Conservation (phyloP, 805 yeast species). For the Candida oleophila region DNA sequence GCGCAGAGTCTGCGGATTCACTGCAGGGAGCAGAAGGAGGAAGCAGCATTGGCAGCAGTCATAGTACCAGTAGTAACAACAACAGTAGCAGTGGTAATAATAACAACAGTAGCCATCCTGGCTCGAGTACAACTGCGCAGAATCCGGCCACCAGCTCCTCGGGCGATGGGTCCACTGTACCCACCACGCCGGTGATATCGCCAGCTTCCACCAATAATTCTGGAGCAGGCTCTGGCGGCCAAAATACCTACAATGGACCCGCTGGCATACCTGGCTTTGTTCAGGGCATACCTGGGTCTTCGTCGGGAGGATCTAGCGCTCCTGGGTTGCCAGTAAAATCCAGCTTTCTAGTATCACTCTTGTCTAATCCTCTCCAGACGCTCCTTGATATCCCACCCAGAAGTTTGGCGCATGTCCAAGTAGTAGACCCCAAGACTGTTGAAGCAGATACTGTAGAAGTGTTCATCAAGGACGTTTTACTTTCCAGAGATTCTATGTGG, state of each 20-base stretch:
- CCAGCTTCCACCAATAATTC: not conserved
- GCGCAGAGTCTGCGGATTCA: not conserved
- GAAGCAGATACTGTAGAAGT: slow-evolving; percentile 83
- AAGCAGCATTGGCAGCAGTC: not conserved
- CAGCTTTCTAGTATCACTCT: slow-evolving; percentile 50
- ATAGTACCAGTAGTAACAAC: too few relatives aligned
- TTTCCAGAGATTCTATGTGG: slow-evolving; percentile 96
- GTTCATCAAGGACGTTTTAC: slow-evolving; percentile 71
- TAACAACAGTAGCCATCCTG: not conserved
- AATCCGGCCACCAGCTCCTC: not conserved
- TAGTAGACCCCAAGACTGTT: slow-evolving; percentile 45
- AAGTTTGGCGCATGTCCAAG: slow-evolving; percentile 56
- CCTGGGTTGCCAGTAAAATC: slow-evolving; percentile 14
- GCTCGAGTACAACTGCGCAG: not conserved
- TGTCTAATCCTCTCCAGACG: slow-evolving; percentile 58
- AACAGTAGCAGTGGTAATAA: slow-evolving; percentile 1
- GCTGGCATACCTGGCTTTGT: slow-evolving; percentile 4
- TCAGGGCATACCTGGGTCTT: not conserved
- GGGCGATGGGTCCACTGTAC: slow-evolving; percentile 5
- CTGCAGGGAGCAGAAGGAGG: not conserved
- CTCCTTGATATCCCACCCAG: slow-evolving; percentile 66
- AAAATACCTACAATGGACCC: not conserved
- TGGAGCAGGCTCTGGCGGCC: not conserved
- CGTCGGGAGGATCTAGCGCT: not conserved
- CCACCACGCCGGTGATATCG: not conserved